A percentile compares a stretch with the other conserved stretches of the same genome.
These are phyloP conservation scores for Microcos paniculata DNA, from an alignment of 345 rosid species.

Conservation along the genomic window DNA sequence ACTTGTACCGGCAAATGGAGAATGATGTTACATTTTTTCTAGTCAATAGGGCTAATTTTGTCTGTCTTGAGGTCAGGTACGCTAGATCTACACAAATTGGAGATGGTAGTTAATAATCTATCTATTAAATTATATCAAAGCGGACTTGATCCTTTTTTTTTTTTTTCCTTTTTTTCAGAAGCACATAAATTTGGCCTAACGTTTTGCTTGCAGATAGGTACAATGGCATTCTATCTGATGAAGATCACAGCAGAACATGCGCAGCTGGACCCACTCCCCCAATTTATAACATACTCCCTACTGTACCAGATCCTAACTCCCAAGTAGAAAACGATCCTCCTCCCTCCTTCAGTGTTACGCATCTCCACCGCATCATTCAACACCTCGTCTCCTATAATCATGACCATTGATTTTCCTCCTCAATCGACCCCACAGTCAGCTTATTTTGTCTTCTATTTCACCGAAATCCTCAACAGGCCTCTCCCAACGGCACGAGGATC, in stretches of 20 bases:
- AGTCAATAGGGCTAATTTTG: constrained; percentile 15
- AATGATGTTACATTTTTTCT: background rate
- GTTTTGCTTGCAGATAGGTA: constrained; percentile 9
- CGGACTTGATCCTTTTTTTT: too few relatives aligned
- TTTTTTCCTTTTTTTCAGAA: too few relatives aligned
- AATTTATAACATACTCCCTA: background rate
- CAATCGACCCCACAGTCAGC: constrained; percentile 6
- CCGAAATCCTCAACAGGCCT: background rate
- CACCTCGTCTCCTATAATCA: constrained; percentile 1
- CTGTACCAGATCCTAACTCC: background rate
- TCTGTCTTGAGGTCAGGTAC: constrained; percentile 17
- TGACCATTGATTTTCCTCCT: constrained; percentile 6
- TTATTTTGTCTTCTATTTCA: constrained; percentile 23
- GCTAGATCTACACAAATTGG: background rate
- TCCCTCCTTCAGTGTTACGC: background rate
- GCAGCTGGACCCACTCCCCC: constrained; percentile 15
- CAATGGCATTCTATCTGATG: background rate
- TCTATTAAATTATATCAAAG: too few relatives aligned
- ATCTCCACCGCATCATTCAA: background rate
- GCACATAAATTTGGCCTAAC: background rate
- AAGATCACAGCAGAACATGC: constrained; percentile 23
- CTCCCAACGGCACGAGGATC: constrained; percentile 6
- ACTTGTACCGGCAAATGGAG: constrained; percentile 5
- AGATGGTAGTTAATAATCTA: too few relatives aligned
- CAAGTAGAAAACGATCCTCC: background rate